Conservation (phyloP, 352 stramenopile genomes). For the Phytophthora pluvialis region DNA sequence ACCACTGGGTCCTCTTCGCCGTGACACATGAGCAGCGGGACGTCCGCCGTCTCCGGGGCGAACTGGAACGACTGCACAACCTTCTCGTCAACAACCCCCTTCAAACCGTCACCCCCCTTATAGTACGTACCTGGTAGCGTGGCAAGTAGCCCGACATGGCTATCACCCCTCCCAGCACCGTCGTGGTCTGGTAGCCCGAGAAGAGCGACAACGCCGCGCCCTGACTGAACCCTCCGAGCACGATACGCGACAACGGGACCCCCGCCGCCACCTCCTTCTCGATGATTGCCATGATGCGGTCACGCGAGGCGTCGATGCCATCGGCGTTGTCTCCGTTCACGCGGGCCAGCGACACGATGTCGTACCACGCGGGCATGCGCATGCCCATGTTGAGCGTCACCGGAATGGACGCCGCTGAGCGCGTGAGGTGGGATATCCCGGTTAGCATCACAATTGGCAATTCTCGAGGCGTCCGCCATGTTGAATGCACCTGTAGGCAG, state of each 20-base stretch:
- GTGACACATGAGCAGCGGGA: constrained; percentile 84
- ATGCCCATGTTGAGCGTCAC: constrained; percentile 96
- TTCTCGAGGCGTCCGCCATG: neutral
- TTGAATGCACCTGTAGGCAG: constrained; percentile 49
- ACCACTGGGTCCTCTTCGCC: constrained; percentile 72
- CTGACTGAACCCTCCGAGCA: constrained; percentile 95
- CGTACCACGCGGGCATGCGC: constrained; percentile 95
- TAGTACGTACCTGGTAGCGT: constrained; percentile 42
- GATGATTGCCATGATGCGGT: constrained; percentile 81
- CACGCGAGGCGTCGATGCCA: constrained; percentile 88
- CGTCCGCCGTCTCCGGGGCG: constrained; percentile 53
- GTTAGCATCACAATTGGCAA: constrained; percentile 1
- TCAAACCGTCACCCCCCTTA: neutral
- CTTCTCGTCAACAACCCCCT: constrained; percentile 3
- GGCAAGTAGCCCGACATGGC: constrained; percentile 81
- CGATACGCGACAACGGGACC: constrained; percentile 90
- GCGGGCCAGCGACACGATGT: constrained; percentile 93
- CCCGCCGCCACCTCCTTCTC: constrained; percentile 71
- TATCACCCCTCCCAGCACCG: constrained; percentile 67
- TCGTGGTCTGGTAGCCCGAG: constrained; percentile 74
- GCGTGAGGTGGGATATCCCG: neutral
- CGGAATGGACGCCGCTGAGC: constrained; percentile 78
- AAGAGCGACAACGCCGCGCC: constrained; percentile 91
- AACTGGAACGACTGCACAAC: constrained; percentile 53
- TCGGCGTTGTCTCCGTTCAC: constrained; percentile 86